phyloP scores from a whole-genome alignment of 208 protist genomes.

The Blastocrithidia nonstop region DNA sequence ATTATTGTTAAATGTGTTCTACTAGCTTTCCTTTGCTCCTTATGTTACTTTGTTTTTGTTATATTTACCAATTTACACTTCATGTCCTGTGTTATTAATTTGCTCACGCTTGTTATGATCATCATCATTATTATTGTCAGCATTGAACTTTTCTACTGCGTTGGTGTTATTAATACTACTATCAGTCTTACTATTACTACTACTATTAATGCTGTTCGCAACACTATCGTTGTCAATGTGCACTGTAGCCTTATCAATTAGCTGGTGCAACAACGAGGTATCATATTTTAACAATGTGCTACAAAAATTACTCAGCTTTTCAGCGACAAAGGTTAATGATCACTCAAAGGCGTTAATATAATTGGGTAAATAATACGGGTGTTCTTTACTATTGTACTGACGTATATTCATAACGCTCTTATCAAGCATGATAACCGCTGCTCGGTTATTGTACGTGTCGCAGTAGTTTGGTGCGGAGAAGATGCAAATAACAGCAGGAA shows the following conservation, averaged over 20 bases:
- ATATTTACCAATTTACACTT: not conserved
- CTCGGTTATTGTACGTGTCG: conserved; percentile 96
- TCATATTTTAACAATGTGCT: not conserved
- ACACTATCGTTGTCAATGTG: no score
- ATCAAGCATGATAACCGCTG: conserved; percentile 84
- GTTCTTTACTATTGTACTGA: conserved; percentile 89
- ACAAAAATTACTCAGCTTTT: conserved; percentile 13
- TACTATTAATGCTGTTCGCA: no score
- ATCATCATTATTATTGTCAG: no score
- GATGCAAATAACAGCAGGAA: conserved; percentile 93
- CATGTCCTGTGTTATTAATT: not conserved
- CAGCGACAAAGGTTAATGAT: conserved; percentile 94
- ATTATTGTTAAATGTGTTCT: no score
- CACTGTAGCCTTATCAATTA: no score
- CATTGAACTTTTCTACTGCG: no score
- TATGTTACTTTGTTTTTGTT: not conserved
- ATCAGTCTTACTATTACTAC: no score
- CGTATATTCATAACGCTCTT: conserved; percentile 94
- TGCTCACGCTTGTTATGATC: no score
- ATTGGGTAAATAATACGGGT: conserved; percentile 96
- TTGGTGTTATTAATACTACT: no score
- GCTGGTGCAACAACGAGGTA: no score
- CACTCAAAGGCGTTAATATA: conserved; percentile 94
- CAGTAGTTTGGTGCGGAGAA: conserved; percentile 97
- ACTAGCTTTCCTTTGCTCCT: no score